Conservation (phyloP, 208 protist species). For the Trypanosoma lewisi region DNA sequence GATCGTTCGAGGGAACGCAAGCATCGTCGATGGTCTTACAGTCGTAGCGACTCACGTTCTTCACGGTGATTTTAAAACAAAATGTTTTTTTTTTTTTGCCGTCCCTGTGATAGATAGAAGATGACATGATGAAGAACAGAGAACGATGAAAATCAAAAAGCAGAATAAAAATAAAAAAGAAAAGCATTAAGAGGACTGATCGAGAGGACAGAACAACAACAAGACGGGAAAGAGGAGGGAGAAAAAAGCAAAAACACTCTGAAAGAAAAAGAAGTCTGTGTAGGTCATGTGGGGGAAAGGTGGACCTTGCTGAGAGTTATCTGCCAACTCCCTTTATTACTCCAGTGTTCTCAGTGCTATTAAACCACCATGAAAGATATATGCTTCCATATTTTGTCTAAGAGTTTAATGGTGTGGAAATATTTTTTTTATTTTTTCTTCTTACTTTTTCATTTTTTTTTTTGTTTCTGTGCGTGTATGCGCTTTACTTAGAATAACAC, state of each 20-base stretch:
- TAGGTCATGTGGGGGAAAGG: too few relatives aligned
- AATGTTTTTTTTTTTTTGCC: slow-evolving; percentile 4
- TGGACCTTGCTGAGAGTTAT: background rate
- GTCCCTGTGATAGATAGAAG: background rate
- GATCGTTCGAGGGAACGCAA: slow-evolving; percentile 23
- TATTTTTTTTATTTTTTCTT: background rate
- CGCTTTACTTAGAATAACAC: too few relatives aligned
- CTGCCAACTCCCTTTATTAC: too few relatives aligned
- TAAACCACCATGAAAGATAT: too few relatives aligned
- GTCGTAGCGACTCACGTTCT: slow-evolving; percentile 19
- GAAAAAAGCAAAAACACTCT: background rate
- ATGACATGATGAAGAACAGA: background rate
- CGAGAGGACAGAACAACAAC: background rate
- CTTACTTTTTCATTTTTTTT: background rate
- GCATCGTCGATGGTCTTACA: slow-evolving; percentile 22
- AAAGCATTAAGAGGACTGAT: background rate
- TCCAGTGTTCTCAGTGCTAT: too few relatives aligned
- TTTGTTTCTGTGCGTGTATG: background rate
- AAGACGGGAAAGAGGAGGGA: background rate
- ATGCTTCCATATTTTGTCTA: too few relatives aligned
- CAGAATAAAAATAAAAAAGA: background rate
- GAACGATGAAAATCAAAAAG: background rate
- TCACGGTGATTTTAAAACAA: slow-evolving; percentile 21
- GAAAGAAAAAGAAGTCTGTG: background rate
- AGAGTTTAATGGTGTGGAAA: too few relatives aligned